Conservation (phyloP, 148 eudicot genomes). For the Nepenthes gracilis region DNA sequence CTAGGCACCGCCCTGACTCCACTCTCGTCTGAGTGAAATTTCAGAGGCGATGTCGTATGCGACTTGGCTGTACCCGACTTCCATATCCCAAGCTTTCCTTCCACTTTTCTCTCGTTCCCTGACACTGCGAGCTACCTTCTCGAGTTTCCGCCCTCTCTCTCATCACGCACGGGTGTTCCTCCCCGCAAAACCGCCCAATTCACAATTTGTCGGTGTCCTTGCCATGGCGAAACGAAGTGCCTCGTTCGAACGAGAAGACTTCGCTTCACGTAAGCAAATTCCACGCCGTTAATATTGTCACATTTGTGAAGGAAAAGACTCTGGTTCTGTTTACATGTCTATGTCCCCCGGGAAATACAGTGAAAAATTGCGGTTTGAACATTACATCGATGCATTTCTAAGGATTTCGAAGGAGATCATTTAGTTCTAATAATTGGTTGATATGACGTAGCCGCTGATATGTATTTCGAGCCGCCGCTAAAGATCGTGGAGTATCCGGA, state of each 20-base stretch:
- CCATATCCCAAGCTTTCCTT: constrained; percentile 9
- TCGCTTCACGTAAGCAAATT: constrained; percentile 42
- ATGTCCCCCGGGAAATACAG: not conserved
- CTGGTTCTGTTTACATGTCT: not conserved
- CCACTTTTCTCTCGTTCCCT: constrained; percentile 5
- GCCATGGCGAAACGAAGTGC: constrained; percentile 36
- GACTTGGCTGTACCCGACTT: constrained; percentile 15
- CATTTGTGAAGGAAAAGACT: not conserved
- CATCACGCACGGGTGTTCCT: constrained; percentile 3
- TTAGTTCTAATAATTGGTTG: not conserved
- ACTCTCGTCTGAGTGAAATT: too few species aligned
- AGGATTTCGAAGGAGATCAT: not conserved
- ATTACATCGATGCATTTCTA: constrained; percentile 1
- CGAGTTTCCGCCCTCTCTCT: constrained; percentile 7
- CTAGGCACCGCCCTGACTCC: too few species aligned
- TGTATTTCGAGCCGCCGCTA: constrained; percentile 55
- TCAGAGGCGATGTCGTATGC: constrained; percentile 20
- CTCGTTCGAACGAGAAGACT: constrained; percentile 24
- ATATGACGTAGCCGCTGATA: constrained; percentile 49
- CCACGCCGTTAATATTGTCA: not conserved
- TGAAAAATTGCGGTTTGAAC: not conserved
- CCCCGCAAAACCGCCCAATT: too few species aligned
- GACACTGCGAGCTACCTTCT: constrained; percentile 5
- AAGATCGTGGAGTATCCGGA: constrained; percentile 85
- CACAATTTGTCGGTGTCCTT: not conserved